These are phyloP conservation scores for Narthecium ossifragum DNA, from an alignment of 106 monocot genomes.

Conservation along the genomic window DNA sequence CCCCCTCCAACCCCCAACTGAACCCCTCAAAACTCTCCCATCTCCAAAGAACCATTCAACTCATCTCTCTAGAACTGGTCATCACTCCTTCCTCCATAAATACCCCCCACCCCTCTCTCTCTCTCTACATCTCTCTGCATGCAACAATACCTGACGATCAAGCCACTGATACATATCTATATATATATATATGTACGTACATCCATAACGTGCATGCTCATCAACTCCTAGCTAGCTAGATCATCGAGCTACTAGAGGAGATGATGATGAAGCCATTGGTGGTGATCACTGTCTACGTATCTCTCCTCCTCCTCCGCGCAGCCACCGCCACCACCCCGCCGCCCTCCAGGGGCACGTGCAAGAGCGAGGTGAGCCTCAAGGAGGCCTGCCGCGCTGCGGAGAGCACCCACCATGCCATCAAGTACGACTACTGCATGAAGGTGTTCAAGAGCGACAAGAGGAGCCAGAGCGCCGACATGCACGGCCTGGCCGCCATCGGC, in stretches of 20 bases:
- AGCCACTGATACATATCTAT: not conserved
- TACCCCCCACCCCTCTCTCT: not conserved
- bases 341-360: conserved; percentile 12
- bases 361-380: not conserved
- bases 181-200: conserved; percentile 1
- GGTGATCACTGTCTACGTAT: not conserved
- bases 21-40: not conserved
- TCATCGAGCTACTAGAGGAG: not conserved
- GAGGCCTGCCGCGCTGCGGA: conserved; percentile 14
- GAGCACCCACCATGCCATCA: conserved; percentile 17
- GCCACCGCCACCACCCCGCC: not conserved
- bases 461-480: not conserved
- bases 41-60: not conserved
- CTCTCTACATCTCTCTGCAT: not conserved
- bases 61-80: too few species aligned
- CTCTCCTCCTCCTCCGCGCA: not conserved
- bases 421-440: conserved; percentile 22
- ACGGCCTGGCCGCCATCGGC: conserved; percentile 16
- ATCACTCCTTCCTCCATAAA: too few species aligned
- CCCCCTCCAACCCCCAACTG: not conserved
- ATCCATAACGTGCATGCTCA: not conserved
- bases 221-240: not conserved
- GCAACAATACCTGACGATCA: not conserved
- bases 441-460: conserved; percentile 4
- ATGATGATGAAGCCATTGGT: not conserved